Evolutionary conservation across 1,284 basidiomycete genomes (phyloP).

Genomic region (Sphaerobolus stellatus): DNA sequence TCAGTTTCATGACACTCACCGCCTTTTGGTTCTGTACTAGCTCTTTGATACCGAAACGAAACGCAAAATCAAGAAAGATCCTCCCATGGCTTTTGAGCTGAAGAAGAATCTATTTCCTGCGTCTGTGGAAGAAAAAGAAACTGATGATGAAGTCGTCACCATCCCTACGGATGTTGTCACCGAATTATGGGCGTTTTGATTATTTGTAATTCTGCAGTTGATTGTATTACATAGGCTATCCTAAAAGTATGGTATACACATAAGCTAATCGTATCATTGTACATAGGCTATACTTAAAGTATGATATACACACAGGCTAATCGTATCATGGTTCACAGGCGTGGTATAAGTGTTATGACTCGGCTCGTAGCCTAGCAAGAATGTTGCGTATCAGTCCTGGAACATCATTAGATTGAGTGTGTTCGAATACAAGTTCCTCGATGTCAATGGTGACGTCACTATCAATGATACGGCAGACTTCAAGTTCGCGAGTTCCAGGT

Average conservation of each 20-base stretch:
- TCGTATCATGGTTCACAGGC: background rate
- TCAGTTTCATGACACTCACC: too few relatives aligned
- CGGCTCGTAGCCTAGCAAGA: constrained; percentile 8
- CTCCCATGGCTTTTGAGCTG: constrained; percentile 47
- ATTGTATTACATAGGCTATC: background rate
- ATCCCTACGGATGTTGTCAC: constrained; percentile 9
- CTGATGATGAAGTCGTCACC: background rate
- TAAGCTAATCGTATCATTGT: too few relatives aligned
- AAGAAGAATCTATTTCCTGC: constrained; percentile 12
- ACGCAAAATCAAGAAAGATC: constrained; percentile 79
- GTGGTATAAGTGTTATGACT: background rate
- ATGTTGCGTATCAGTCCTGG: constrained; percentile 9
- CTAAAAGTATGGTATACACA: background rate
- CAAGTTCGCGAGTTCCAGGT: constrained; percentile 64
- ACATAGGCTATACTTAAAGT: too few relatives aligned
- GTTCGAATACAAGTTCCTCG: constrained; percentile 10
- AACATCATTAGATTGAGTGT: constrained; percentile 10
- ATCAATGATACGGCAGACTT: constrained; percentile 40
- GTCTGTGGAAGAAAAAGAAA: background rate
- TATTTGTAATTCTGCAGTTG: background rate
- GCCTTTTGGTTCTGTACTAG: too few relatives aligned
- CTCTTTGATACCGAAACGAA: constrained; percentile 86
- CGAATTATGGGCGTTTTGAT: constrained; percentile 12
- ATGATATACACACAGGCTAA: too few relatives aligned
- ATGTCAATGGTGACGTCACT: constrained; percentile 8